Conservation (phyloP, 257 asterid genomes). For the Fraxinus quadrangulata region DNA sequence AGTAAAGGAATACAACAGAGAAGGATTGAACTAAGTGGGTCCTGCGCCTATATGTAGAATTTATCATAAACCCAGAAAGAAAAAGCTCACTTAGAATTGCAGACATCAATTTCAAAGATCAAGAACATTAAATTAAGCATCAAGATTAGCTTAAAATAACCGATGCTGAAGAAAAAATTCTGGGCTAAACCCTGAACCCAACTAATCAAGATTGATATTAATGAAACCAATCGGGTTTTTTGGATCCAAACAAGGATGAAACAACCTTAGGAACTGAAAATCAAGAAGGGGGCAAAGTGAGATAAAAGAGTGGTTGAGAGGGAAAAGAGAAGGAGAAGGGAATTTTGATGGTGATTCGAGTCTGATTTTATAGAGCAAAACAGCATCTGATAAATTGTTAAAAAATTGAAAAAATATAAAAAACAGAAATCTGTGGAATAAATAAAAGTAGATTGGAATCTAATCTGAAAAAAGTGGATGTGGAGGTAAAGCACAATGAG, state of each 20-base stretch:
- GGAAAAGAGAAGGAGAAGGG: constrained; percentile 25
- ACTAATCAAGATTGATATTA: neutral
- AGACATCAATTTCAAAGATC: constrained; percentile 57
- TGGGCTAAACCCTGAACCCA: neutral
- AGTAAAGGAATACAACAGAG: constrained; percentile 67
- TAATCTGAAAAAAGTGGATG: constrained; percentile 29
- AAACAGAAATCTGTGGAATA: neutral
- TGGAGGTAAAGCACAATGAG: neutral
- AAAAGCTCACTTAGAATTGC: constrained; percentile 59
- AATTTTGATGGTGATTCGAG: constrained; percentile 15
- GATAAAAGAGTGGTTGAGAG: neutral
- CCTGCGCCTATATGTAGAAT: constrained; percentile 60
- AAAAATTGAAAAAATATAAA: neutral
- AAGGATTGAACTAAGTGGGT: constrained; percentile 67
- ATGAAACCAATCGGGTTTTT: neutral
- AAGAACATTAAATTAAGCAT: constrained; percentile 45
- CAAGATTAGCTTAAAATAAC: constrained; percentile 21
- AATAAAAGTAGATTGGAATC: constrained; percentile 45
- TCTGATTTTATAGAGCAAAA: constrained; percentile 61
- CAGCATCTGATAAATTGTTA: constrained; percentile 22
- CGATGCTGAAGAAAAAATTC: neutral
- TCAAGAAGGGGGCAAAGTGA: neutral
- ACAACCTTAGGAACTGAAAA: neutral
- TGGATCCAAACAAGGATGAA: neutral
- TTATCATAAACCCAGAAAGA: constrained; percentile 52